These are phyloP conservation scores for Medicago ruthenica DNA, from an alignment of 306 rosid genomes.

Conservation along the genomic window DNA sequence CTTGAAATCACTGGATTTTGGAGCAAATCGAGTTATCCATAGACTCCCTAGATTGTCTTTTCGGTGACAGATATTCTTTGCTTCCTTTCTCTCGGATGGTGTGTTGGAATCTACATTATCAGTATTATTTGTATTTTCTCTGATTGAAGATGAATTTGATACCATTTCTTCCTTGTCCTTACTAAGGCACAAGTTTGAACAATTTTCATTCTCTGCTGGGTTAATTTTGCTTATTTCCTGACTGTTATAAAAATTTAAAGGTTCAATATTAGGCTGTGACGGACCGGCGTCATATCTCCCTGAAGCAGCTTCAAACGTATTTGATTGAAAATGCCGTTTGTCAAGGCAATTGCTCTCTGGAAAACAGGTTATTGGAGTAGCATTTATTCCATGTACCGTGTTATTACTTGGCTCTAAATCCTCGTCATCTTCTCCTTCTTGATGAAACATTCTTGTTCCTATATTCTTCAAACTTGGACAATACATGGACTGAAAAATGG, in stretches of 20 bases:
- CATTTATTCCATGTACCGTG: conserved; percentile 48
- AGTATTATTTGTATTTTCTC: conserved; percentile 48
- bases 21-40: conserved; percentile 79
- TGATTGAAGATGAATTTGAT: conserved; percentile 60
- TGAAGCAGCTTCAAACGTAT: conserved; percentile 44
- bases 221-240: conserved; percentile 49
- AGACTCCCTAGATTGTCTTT: conserved; percentile 54
- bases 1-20: background rate
- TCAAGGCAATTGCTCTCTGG: conserved; percentile 43
- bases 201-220: conserved; percentile 43
- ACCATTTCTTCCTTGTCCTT: conserved; percentile 54
- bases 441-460: conserved; percentile 45
- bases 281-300: conserved; percentile 49
- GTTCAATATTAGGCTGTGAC: conserved; percentile 47
- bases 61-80: conserved; percentile 37
- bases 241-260: conserved; percentile 45
- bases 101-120: conserved; percentile 48
- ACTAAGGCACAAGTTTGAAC: conserved; percentile 43
- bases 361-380: conserved; percentile 60
- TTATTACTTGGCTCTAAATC: conserved; percentile 51
- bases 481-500: conserved; percentile 77
- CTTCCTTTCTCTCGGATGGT: conserved; percentile 50
- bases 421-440: conserved; percentile 48
- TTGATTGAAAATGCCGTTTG: conserved; percentile 41
- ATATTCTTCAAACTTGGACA: conserved; percentile 48